Base-by-base conservation (phyloP, 1,139 yeast genomes). In the Geotrichum carabidarum region DNA sequence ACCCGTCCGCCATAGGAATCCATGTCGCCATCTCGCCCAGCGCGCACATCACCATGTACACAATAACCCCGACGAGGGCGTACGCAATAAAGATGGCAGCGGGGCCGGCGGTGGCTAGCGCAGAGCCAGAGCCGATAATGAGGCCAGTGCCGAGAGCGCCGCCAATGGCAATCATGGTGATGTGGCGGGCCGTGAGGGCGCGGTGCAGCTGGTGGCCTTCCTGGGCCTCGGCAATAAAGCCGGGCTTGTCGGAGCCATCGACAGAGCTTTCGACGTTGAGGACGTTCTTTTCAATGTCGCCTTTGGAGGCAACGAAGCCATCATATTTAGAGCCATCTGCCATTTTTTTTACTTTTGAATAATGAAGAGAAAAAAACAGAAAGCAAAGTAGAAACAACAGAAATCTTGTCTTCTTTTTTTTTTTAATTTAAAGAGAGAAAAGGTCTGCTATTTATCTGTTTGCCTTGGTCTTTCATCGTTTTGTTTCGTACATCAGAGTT, bases 21-120 rank as follows among this genome's bases (percentile, higher is more conserved):
- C 78, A 83, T 14, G 89, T 76, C n/a, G 89, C 86, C 73, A 85
- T 81, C 70, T 84, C 93, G 48, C 91, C 90, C 53, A 85, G 73
- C 14, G 83, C 83, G 60, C 82, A 74, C 87, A 84, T 82, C 48
- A 83, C 86, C 73, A 81, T 76, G 64, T 76, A 84, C 35, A 84
- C 90, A 53, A 82, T 74, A 44, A 81, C 66, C 22, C 90, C 90
- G 61, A 84, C 81, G 51, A 81, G 65, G 9, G 78, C 68, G 65
- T 83, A 85, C 1, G 86, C 77, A 50, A 84, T 74, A 49, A 84
- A 73, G 54, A 83, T 76, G 42, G 86, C 76, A 17, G 78, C 90
- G 1, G 91, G 89, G n/a, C 91, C 91, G 4, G 85, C 87, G 5
- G 75, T 68, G 36, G 76, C 74, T 59, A 85, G 73, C 0, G 90